Percentiles rank a stretch among this genome's conserved stretches.
Evolutionary conservation across 345 rosid genomes (phyloP).

Genomic region (Eucalyptus tenuipes): DNA sequence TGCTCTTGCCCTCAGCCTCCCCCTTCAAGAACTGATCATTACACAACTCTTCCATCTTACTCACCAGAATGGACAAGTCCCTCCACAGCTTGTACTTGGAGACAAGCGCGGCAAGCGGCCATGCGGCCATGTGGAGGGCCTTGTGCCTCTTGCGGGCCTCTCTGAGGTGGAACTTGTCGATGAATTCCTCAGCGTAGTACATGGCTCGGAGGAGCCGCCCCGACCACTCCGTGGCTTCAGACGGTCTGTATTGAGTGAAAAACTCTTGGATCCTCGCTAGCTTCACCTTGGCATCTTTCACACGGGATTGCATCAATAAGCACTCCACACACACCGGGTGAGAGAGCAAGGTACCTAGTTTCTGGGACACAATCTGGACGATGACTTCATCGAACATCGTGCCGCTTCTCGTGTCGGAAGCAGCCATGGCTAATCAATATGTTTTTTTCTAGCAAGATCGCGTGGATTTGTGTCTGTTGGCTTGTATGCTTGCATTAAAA

Average conservation of each 20-base stretch:
- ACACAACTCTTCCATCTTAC: not conserved
- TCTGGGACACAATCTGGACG: fast-evolving
- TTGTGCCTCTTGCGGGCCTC: too few species aligned
- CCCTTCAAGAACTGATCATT: not conserved
- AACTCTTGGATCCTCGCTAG: fast-evolving
- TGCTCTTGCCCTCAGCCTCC: not conserved
- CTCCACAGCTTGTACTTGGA: not conserved
- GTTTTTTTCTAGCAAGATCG: fast-evolving
- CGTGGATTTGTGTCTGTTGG: fast-evolving
- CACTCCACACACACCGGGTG: too few species aligned
- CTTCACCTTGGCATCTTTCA: too few species aligned
- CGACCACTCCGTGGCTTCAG: fast-evolving
- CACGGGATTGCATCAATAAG: fast-evolving
- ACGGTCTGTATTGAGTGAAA: fast-evolving
- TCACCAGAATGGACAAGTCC: not conserved
- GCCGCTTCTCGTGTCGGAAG: fast-evolving
- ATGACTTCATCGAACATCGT: fast-evolving
- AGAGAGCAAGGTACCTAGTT: not conserved
- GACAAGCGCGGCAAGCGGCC: fast-evolving
- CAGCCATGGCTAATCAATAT: too few species aligned
- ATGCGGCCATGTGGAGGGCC: too few species aligned
- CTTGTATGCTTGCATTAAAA: not conserved
- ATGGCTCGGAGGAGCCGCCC: too few species aligned
- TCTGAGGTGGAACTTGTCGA: too few species aligned
- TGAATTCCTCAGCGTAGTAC: not conserved